Evolutionary conservation across 1,284 basidiomycete species (phyloP), one percentile per base, ranked within the genome.

Genomic region (Leccinum fuscescens): DNA sequence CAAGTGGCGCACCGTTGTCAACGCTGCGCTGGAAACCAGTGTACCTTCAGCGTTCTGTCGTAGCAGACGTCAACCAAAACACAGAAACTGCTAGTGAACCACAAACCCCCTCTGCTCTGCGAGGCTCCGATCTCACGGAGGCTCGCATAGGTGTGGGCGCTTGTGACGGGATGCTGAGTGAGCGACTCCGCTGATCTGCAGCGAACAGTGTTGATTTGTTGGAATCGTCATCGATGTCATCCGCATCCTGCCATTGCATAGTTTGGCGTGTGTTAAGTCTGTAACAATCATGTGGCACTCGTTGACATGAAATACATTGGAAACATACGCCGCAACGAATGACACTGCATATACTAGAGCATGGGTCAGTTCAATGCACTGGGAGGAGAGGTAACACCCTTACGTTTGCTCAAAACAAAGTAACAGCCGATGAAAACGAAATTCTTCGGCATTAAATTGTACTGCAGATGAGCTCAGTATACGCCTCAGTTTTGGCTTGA

Each of bases 401-500:
- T 69, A 88, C 87, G 67, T 75, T 89, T 89, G 74, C 83, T 85
- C 55, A 88, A 72, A 54, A 85, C 79, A 61, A 89, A 87, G 68
- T 86, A 88, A 55, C 79, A 78, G 1, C 78, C 78, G 55, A 83
- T 76, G 67, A 85, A 89, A 57, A 85, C 79, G 55, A 88, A 78
- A 65, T 86, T 86, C 27, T 66, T 60, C 1, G 83, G 80, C 73
- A 82, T 79, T 24, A 77, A 63, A 65, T 88, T 82, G 67, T 83
- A 89, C 86, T 88, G 61, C 53, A 1, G 20, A 6, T 6, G 4
- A n/a, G 37, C 44, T 17, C n/a, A 11, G 31, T 44, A 22, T 22
- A n/a, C 49, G 46, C 12, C 4, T 22, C 3, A 35, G 17, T n/a
- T 37, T 31, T 24, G 11, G 3, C n/a, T 20, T 29, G 11, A 24